A percentile compares a stretch with the other conserved stretches of the same genome.
Evolutionary conservation across 257 asterid genomes (phyloP).

Genomic region (Pogostemon cablin): DNA sequence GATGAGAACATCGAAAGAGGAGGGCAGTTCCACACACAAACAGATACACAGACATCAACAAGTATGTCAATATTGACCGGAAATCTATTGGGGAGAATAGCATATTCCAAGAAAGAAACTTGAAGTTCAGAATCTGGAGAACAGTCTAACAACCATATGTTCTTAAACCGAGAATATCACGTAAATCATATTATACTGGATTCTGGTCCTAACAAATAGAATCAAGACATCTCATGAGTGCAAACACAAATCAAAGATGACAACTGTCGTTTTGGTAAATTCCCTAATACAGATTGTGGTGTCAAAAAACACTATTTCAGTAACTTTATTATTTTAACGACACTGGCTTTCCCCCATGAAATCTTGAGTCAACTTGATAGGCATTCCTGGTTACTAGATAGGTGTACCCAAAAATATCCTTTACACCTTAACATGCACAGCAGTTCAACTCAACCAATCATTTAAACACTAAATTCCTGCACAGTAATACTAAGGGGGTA

Average conservation of each 20-base stretch:
- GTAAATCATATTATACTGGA: background rate
- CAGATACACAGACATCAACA: conserved; percentile 4
- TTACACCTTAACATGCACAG: background rate
- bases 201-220: background rate
- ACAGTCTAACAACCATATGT: background rate
- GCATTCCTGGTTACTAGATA: background rate
- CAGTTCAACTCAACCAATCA: background rate
- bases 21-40: background rate
- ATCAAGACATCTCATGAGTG: background rate
- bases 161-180: background rate
- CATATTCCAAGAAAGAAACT: background rate
- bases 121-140: conserved; percentile 5
- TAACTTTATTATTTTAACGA: background rate
- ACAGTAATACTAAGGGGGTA: background rate
- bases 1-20: conserved; percentile 26
- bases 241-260: background rate
- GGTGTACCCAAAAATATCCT: conserved; percentile 11
- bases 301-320: background rate
- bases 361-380: background rate
- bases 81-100: background rate
- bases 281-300: background rate
- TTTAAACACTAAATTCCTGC: background rate
- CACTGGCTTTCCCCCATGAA: background rate
- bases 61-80: conserved; percentile 1
- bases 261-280: background rate